Conservation (phyloP, 306 rosid species). For the Carpinus fangiana region DNA sequence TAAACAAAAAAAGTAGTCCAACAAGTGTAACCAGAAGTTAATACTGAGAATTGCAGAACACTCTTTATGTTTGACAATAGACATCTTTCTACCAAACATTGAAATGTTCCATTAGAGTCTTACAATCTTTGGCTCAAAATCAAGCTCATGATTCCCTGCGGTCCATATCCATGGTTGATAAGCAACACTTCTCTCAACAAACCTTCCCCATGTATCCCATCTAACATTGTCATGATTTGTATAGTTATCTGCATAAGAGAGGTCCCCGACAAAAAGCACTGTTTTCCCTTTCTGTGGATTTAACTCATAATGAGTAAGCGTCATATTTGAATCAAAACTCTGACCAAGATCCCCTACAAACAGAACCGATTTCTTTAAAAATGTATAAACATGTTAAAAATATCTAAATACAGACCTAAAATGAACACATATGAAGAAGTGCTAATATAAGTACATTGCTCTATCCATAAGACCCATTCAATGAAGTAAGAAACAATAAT, state of each 20-base stretch:
- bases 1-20: not conserved
- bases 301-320: conserved; percentile 67
- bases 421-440: not conserved
- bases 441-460: not conserved
- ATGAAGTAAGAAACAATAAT: not conserved
- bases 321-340: conserved; percentile 70
- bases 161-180: conserved; percentile 99
- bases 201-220: conserved; percentile 92
- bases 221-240: conserved; percentile 64
- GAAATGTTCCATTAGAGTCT: conserved; percentile 21
- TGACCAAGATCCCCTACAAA: conserved; percentile 86
- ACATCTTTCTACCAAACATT: not conserved
- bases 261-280: conserved; percentile 72
- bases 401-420: not conserved
- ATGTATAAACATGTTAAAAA: not conserved
- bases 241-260: conserved; percentile 71
- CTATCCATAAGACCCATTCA: too few species aligned
- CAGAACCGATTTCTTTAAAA: not conserved
- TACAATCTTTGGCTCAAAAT: conserved; percentile 65
- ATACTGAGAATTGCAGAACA: not conserved
- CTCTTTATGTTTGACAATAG: not conserved
- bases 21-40: not conserved
- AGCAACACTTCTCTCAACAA: conserved; percentile 68
- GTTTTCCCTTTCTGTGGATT: conserved; percentile 60
- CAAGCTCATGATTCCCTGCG: conserved; percentile 84